Conservation (phyloP, 2,329 filamentous ascomycete species). For the Monilinia fructicola region DNA sequence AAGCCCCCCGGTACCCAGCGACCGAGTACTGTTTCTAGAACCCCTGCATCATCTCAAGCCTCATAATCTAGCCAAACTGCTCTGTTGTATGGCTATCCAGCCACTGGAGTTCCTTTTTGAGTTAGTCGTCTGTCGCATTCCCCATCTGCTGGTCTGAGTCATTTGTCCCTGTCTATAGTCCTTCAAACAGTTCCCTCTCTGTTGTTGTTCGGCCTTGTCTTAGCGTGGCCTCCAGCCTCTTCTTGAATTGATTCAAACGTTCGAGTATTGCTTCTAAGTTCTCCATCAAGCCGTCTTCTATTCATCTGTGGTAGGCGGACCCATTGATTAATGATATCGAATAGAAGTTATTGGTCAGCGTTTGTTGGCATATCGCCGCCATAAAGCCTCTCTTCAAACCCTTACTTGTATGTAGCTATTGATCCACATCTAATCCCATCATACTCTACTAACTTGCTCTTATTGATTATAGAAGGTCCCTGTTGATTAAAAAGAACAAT, state of each 20-base stretch:
- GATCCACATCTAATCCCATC: neutral
- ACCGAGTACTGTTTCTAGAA: neutral
- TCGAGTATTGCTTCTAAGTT: neutral
- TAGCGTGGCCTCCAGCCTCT: neutral
- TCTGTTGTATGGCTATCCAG: neutral
- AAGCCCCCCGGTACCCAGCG: neutral
- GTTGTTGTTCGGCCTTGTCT: neutral
- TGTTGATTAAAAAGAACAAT: too few relatives aligned
- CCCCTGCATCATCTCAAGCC: neutral
- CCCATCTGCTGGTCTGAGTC: neutral
- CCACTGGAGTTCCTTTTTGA: neutral
- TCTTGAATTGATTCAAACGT: neutral
- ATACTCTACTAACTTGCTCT: too few relatives aligned
- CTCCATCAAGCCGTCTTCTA: neutral
- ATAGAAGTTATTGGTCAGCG: neutral
- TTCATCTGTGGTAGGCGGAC: neutral
- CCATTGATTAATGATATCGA: neutral
- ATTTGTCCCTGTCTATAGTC: too few relatives aligned
- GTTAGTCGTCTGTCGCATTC: neutral
- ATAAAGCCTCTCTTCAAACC: neutral
- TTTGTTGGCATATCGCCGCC: too few relatives aligned
- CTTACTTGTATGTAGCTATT: neutral
- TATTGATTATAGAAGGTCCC: too few relatives aligned
- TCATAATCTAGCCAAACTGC: neutral
- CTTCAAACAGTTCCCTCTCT: neutral